Evolutionary conservation across 306 rosid species (phyloP).

Genomic region (Lotus japonicus): DNA sequence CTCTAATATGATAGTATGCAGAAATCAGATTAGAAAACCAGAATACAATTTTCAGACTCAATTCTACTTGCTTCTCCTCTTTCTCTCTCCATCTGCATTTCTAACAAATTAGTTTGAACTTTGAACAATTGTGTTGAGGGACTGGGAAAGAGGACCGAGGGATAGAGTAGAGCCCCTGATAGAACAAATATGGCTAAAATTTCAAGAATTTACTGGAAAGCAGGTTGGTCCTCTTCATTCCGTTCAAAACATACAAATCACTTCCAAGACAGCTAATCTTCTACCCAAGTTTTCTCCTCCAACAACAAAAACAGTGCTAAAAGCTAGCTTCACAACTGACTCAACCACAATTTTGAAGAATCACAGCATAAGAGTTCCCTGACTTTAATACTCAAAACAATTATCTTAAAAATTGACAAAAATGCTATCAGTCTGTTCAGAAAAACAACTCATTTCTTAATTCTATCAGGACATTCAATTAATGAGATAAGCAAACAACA

Average conservation of each 20-base stretch:
- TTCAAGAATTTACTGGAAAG: conserved; percentile 2
- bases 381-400: no score
- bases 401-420: conserved; percentile 1
- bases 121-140: no score
- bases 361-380: neutral
- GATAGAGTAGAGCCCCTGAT: neutral
- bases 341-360: neutral
- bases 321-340: neutral
- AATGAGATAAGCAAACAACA: conserved; percentile 8
- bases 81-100: no score
- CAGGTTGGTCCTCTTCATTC: neutral
- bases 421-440: neutral
- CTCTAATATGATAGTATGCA: no score
- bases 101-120: no score
- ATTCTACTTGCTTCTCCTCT: no score
- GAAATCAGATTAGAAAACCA: no score
- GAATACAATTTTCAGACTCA: no score
- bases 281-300: neutral
- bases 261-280: neutral
- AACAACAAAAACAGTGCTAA: neutral
- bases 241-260: neutral
- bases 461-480: conserved; percentile 11
- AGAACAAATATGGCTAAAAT: neutral
- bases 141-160: neutral
- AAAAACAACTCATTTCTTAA: conserved; percentile 6